Base-by-base conservation (phyloP, 352 stramenopile genomes). In the Phytophthora tentaculata region DNA sequence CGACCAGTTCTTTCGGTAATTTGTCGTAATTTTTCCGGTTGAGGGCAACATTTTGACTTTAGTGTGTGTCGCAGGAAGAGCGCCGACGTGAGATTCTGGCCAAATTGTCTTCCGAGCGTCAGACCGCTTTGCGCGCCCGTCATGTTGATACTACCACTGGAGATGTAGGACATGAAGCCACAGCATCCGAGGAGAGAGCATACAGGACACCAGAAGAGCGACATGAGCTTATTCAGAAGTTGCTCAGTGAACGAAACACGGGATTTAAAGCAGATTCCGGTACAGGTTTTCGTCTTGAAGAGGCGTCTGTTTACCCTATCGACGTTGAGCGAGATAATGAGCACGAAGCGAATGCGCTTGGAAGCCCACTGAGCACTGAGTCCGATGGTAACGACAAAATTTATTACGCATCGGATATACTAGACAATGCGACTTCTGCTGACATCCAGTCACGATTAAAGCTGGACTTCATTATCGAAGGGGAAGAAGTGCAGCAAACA, bases 61-160 rank as follows among this genome's bases (percentile, higher is more conserved):
- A 20, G 14, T 57, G 22, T 53, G 56, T 50, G n/a, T 14, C 71
- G 2, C 24, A 90, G 79, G 82, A 90, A 64, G 77, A 90, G 19
- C 64, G 86, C 45, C 56, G 86, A 29, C 74, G 74, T 28, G 79
- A 92, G 43, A 91, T 94, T 49, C 62, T 94, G 14, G 71, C 77
- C 10, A 94, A 91, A 59, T 52, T 94, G 7, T 89, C 81, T 0
- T 71, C 78, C 0, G 84, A 92, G 39, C 66, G 86, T 6, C 76
- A 89, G 56, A 58, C 79, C 2, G 69, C 73, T 28, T 68, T 86
- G 9, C 70, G 68, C 13, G 13, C 16, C 23, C 44, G 44, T 22
- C 43, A 49, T 54, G 24, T 44, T 56, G 52, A 32, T 13, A n/a
- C 37, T 43, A 50, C n/a, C 2, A 28, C 6, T 41, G 6, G 37